Conservation (phyloP, 768 basidiomycete species). For the Dioszegia aurantiaca region DNA sequence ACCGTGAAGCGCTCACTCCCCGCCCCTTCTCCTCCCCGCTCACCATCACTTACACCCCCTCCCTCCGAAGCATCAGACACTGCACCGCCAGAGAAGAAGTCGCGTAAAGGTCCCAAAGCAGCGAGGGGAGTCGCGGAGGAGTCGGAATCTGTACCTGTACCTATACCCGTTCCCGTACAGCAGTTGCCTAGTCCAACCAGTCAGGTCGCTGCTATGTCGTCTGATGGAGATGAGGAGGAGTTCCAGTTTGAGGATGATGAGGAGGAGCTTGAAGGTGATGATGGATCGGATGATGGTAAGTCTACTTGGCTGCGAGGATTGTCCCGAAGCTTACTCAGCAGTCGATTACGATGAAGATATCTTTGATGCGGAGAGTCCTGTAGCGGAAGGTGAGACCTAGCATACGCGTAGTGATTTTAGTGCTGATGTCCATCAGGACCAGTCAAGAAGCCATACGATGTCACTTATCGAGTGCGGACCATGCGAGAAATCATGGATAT, state of each 20-base stretch:
- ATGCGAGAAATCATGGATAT: slow-evolving; percentile 71
- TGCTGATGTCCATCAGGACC: slow-evolving; percentile 28
- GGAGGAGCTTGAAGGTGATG: slow-evolving; percentile 24
- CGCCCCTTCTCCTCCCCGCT: not conserved
- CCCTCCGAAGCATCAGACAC: not conserved
- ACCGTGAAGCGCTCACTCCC: slow-evolving; percentile 9
- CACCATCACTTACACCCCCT: slow-evolving; percentile 5
- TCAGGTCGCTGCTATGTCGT: slow-evolving; percentile 33
- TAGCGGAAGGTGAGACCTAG: slow-evolving; percentile 39
- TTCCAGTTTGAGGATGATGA: slow-evolving; percentile 26
- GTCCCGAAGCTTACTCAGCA: slow-evolving; percentile 12
- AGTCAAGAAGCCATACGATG: slow-evolving; percentile 62
- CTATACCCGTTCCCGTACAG: not conserved
- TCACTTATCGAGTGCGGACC: slow-evolving; percentile 75
- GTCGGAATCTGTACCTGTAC: not conserved
- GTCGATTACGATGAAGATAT: slow-evolving; percentile 43
- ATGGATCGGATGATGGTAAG: slow-evolving; percentile 35
- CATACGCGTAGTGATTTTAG: not conserved
- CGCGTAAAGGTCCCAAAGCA: not conserved
- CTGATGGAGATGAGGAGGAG: slow-evolving; percentile 35
- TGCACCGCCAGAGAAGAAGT: slow-evolving; percentile 1
- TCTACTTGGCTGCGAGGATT: not conserved
- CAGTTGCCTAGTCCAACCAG: slow-evolving; percentile 10
- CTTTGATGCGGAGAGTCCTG: slow-evolving; percentile 44
- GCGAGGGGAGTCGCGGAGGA: not conserved